Evolutionary conservation across 2,329 filamentous ascomycete genomes (phyloP).

Genomic region (Dactylellina drechsleri): DNA sequence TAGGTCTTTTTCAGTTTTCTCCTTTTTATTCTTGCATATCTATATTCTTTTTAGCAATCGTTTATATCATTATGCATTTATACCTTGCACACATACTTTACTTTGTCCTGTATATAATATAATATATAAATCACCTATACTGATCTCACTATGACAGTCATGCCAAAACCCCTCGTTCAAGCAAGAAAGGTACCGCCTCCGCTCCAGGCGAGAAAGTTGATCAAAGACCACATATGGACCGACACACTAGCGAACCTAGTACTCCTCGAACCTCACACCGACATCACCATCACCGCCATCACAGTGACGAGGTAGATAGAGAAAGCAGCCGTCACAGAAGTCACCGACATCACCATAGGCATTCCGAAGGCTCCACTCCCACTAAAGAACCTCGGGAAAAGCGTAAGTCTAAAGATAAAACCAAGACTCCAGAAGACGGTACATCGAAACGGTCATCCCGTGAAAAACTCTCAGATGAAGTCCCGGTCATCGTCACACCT

Average conservation of each 20-base stretch:
- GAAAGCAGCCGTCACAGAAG: constrained; percentile 28
- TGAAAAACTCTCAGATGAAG: constrained; percentile 21
- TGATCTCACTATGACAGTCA: constrained; percentile 47
- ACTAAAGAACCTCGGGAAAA: constrained; percentile 43
- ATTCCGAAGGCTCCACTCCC: constrained; percentile 32
- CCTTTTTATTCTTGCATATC: constrained; percentile 4
- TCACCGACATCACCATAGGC: constrained; percentile 35
- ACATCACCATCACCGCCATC: constrained; percentile 48
- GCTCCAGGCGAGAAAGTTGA: constrained; percentile 48
- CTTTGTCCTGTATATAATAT: constrained; percentile 48
- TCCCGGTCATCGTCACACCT: not conserved
- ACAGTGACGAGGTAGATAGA: constrained; percentile 35
- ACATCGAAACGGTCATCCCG: constrained; percentile 22
- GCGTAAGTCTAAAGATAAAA: constrained; percentile 39
- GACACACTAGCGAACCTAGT: constrained; percentile 45
- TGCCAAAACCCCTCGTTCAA: constrained; percentile 49
- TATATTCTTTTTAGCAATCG: constrained; percentile 3
- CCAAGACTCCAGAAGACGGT: constrained; percentile 24
- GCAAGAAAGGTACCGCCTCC: constrained; percentile 35
- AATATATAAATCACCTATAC: constrained; percentile 43
- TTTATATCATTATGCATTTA: constrained; percentile 13
- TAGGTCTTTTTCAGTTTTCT: constrained; percentile 38
- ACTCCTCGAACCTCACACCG: constrained; percentile 40
- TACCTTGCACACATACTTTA: constrained; percentile 26
- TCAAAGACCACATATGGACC: constrained; percentile 47